These are phyloP conservation scores for Botrytis byssoidea DNA, from an alignment of 2,329 filamentous ascomycete species.

Conservation along the genomic window DNA sequence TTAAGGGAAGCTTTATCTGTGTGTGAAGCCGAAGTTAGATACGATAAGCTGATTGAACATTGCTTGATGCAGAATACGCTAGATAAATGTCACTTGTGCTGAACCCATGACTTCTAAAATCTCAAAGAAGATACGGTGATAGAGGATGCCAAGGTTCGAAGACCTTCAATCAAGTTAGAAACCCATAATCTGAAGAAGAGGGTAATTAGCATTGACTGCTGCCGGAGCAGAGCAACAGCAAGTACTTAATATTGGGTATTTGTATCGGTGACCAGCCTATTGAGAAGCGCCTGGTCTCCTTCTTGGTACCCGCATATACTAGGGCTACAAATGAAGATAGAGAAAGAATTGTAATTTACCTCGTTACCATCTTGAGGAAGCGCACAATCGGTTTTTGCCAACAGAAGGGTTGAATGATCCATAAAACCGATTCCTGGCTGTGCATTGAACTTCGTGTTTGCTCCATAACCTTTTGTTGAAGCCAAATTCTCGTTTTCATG, in stretches of 20 bases:
- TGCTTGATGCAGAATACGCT: background rate
- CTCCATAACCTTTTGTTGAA: conserved; percentile 76
- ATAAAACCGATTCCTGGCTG: conserved; percentile 70
- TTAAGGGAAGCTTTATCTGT: background rate
- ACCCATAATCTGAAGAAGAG: conserved; percentile 45
- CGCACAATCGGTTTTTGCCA: conserved; percentile 65
- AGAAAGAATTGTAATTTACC: background rate
- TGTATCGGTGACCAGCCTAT: conserved; percentile 67
- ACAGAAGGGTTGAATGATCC: conserved; percentile 73
- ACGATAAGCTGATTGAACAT: background rate
- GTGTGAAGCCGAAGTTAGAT: background rate
- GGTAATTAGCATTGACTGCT: conserved; percentile 40
- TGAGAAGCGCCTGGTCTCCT: conserved; percentile 56
- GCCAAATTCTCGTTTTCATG: conserved; percentile 42
- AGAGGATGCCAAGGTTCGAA: conserved; percentile 46
- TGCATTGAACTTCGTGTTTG: conserved; percentile 70
- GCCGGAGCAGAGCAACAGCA: conserved; percentile 35
- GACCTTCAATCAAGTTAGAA: conserved; percentile 36
- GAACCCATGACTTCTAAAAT: conserved; percentile 51
- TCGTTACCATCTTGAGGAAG: conserved; percentile 7
- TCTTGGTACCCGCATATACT: conserved; percentile 53
- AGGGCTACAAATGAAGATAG: background rate
- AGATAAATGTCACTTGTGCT: conserved; percentile 47
- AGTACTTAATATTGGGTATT: conserved; percentile 58
- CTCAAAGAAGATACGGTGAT: conserved; percentile 47